Conservation (phyloP, 1,284 basidiomycete species). For the Puccinia polysora region DNA sequence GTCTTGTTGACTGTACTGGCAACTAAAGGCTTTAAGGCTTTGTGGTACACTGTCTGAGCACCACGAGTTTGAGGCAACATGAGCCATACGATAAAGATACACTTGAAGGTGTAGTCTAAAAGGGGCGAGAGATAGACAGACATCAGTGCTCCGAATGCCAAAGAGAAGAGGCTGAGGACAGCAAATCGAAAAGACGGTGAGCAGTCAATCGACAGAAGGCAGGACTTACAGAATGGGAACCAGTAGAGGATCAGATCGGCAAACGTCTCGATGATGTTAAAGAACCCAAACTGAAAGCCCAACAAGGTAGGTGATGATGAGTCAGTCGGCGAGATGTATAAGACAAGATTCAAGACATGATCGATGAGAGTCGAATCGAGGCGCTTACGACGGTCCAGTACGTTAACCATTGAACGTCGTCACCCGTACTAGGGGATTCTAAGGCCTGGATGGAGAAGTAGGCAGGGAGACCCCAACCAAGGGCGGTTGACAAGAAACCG, state of each 20-base stretch:
- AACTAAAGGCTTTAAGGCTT: conserved; percentile 37
- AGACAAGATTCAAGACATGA: not conserved
- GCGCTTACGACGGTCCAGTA: conserved; percentile 43
- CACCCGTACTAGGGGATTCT: conserved; percentile 66
- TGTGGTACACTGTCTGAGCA: conserved; percentile 36
- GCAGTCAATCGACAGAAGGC: not conserved
- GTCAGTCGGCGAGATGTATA: not conserved
- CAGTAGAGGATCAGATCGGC: conserved; percentile 60
- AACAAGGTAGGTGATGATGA: not conserved
- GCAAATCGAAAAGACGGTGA: not conserved
- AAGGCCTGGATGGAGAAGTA: conserved; percentile 80
- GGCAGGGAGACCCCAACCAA: conserved; percentile 76
- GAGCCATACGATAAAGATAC: conserved; percentile 42
- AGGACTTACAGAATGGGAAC: conserved; percentile 39
- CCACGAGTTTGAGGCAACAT: conserved; percentile 43
- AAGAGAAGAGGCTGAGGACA: not conserved
- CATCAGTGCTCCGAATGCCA: not conserved
- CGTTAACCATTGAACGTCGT: conserved; percentile 81
- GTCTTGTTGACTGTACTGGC: conserved; percentile 33
- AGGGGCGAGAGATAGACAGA: not conserved
- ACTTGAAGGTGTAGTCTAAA: conserved; percentile 43
- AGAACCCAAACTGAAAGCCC: conserved; percentile 76
- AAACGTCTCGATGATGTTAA: conserved; percentile 76
- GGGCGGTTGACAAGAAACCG: conserved; percentile 72
- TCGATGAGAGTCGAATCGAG: not conserved